These are phyloP conservation scores for Podospora australis DNA, from an alignment of 495 filamentous ascomycete species.

Conservation along the genomic window DNA sequence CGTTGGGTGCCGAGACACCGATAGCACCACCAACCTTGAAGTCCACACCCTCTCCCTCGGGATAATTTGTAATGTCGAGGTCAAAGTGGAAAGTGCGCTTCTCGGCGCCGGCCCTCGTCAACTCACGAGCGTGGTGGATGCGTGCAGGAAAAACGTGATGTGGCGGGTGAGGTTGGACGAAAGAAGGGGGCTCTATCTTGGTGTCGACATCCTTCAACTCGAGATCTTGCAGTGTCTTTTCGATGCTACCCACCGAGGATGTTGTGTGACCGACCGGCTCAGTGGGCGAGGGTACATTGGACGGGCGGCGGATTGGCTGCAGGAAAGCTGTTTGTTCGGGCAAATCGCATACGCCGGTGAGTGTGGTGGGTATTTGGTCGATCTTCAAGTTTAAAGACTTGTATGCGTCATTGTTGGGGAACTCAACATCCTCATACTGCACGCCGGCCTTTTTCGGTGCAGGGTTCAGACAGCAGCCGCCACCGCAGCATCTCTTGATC, in stretches of 20 bases:
- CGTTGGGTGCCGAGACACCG: slow-evolving; percentile 84
- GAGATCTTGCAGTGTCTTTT: slow-evolving; percentile 24
- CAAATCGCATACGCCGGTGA: slow-evolving; percentile 62
- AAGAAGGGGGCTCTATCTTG: slow-evolving; percentile 67
- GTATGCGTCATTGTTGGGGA: slow-evolving; percentile 84
- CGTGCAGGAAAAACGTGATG: slow-evolving; percentile 84
- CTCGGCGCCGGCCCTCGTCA: slow-evolving; percentile 86
- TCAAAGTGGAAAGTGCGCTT: slow-evolving; percentile 97
- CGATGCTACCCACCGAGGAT: slow-evolving; percentile 10
- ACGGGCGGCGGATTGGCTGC: slow-evolving; percentile 36
- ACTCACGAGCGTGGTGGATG: slow-evolving; percentile 72
- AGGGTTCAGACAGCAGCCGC: slow-evolving; percentile 78
- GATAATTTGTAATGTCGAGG: slow-evolving; percentile 92
- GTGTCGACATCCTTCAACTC: slow-evolving; percentile 36
- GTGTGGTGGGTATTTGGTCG: slow-evolving; percentile 61
- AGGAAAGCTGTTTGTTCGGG: slow-evolving; percentile 70
- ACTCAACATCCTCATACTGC: slow-evolving; percentile 50
- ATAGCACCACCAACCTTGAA: slow-evolving; percentile 97
- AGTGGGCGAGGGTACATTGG: slow-evolving; percentile 31
- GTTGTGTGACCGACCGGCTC: slow-evolving; percentile 22
- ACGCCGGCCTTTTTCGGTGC: slow-evolving; percentile 46
- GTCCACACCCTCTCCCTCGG: slow-evolving; percentile 76
- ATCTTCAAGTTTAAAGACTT: slow-evolving; percentile 69
- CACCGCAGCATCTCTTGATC: slow-evolving; percentile 78
- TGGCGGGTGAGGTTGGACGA: slow-evolving; percentile 91